phyloP scores from a whole-genome alignment of 768 basidiomycete species.

The Amyloporia xantha region DNA sequence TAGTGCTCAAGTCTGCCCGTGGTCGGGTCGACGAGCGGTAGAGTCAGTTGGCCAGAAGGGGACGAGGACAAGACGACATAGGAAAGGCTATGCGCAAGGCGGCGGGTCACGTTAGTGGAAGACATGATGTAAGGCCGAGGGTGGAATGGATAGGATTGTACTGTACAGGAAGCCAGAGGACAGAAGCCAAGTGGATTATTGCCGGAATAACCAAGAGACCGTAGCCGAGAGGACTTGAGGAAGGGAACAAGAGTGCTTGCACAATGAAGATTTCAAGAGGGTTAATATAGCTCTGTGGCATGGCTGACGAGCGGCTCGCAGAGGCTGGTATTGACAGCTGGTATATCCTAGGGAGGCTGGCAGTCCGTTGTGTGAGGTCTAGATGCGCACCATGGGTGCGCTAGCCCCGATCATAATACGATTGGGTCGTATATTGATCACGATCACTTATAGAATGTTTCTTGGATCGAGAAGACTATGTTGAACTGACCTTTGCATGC shows the following conservation, averaged over 20 bases:
- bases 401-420: background rate
- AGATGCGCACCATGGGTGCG: background rate
- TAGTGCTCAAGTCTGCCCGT: conserved; percentile 2
- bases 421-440: too few relatives aligned
- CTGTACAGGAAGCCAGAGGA: background rate
- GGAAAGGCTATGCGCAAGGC: background rate
- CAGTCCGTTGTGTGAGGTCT: background rate
- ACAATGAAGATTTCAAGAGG: background rate
- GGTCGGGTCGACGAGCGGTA: conserved; percentile 4
- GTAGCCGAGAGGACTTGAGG: background rate
- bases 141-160: background rate
- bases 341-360: background rate
- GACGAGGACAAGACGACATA: background rate
- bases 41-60: conserved; percentile 1
- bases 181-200: background rate
- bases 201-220: background rate
- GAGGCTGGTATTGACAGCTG: background rate
- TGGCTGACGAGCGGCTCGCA: background rate
- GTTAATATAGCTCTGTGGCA: background rate
- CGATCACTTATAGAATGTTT: too few relatives aligned
- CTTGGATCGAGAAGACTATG: too few relatives aligned
- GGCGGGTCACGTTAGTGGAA: background rate
- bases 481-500: too few relatives aligned
- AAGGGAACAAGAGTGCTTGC: background rate
- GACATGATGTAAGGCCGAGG: background rate